phyloP scores from a whole-genome alignment of 2,329 filamentous ascomycete species.

The Sclerotinia glacialis region DNA sequence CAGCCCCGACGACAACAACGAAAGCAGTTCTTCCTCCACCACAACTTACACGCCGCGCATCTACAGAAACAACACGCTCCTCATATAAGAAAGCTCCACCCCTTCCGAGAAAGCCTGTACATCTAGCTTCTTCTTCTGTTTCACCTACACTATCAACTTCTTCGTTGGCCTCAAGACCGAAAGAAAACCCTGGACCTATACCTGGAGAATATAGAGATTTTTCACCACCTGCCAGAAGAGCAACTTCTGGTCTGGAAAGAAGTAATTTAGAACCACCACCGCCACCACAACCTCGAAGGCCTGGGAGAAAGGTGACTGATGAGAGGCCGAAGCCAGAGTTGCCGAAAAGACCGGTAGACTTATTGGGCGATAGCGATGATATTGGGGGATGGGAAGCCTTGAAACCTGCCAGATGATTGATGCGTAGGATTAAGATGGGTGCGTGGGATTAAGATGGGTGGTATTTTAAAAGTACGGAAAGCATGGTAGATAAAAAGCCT shows the following conservation, averaged over 20 bases:
- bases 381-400: slow-evolving; percentile 36
- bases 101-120: slow-evolving; percentile 37
- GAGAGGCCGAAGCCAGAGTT: slow-evolving; percentile 32
- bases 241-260: slow-evolving; percentile 24
- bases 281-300: slow-evolving; percentile 34
- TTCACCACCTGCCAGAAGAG: slow-evolving; percentile 31
- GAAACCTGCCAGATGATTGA: slow-evolving; percentile 28
- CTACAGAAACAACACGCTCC: slow-evolving; percentile 34
- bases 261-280: slow-evolving; percentile 26
- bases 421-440: background rate
- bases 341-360: slow-evolving; percentile 34
- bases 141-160: slow-evolving; percentile 26
- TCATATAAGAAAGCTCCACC: slow-evolving; percentile 37
- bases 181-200: slow-evolving; percentile 17
- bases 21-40: slow-evolving; percentile 24
- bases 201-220: slow-evolving; percentile 27
- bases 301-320: slow-evolving; percentile 25
- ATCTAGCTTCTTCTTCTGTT: slow-evolving; percentile 32
- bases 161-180: slow-evolving; percentile 26
- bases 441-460: no score
- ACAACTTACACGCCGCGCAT: slow-evolving; percentile 31
- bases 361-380: slow-evolving; percentile 34
- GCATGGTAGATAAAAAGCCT: background rate
- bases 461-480: background rate
- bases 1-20: slow-evolving; percentile 15